A percentile compares a stretch with the other conserved stretches of the same genome.
phyloP scores from a whole-genome alignment of 192 early-diverging fungal genomes.

The Backusella tarrabulga region DNA sequence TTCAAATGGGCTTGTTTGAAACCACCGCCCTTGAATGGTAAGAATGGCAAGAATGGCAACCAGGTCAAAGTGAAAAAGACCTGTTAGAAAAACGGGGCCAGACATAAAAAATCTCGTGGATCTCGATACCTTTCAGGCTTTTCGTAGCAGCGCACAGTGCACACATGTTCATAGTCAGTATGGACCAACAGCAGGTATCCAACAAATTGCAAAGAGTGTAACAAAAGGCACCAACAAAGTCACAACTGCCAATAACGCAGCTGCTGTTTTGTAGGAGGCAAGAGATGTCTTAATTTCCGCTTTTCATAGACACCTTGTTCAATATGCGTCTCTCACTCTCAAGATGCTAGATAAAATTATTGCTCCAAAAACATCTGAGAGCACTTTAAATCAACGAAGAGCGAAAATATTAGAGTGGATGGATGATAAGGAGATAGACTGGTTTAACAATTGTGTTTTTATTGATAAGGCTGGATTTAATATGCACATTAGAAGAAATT shows the following conservation, averaged over 20 bases:
- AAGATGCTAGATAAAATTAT: conserved; percentile 8
- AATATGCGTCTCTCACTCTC: background rate
- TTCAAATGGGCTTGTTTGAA: background rate
- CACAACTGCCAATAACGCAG: background rate
- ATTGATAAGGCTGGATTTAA: conserved; percentile 12
- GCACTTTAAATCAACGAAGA: conserved; percentile 7
- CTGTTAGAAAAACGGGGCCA: background rate
- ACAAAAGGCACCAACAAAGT: background rate
- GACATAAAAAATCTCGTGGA: background rate
- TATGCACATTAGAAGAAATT: conserved; percentile 8
- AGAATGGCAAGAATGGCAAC: conserved; percentile 1
- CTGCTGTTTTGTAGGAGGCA: background rate
- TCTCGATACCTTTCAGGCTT: background rate
- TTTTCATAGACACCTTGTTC: conserved; percentile 9
- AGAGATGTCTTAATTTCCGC: background rate
- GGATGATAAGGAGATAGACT: background rate
- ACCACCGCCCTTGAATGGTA: background rate
- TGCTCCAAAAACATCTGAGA: background rate
- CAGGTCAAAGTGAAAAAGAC: background rate
- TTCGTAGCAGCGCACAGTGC: background rate
- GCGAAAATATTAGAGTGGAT: background rate
- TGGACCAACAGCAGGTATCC: background rate
- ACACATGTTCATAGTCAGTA: background rate
- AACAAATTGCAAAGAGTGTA: background rate
- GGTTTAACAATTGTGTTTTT: background rate